Evolutionary conservation across 495 filamentous ascomycete genomes (phyloP).

Genomic region (Podospora fimiseda): DNA sequence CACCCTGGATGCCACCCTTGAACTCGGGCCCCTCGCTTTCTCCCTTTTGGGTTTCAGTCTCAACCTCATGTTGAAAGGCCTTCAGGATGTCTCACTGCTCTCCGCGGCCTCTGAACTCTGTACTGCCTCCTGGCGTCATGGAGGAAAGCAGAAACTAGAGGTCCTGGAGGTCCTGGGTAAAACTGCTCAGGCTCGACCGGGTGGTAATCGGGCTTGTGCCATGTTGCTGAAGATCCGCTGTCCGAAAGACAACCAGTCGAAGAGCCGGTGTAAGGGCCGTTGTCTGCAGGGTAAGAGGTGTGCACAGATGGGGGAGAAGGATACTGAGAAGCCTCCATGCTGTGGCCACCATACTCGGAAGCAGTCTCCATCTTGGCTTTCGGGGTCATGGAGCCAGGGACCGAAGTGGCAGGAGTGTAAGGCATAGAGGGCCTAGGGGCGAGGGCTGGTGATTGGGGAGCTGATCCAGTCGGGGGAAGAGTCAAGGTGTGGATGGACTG

Average conservation of each 20-base stretch:
- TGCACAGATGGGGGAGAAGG: constrained; percentile 42
- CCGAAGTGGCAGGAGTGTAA: constrained; percentile 33
- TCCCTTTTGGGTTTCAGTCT: too few species aligned
- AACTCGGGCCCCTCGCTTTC: too few species aligned
- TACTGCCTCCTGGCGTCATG: constrained; percentile 31
- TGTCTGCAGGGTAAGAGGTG: constrained; percentile 34
- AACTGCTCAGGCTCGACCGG: constrained; percentile 35
- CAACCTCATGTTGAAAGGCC: too few species aligned
- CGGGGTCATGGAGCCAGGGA: constrained; percentile 31
- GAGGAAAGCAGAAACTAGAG: constrained; percentile 21
- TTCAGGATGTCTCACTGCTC: too few species aligned
- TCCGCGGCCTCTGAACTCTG: constrained; percentile 35
- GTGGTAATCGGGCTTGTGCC: constrained; percentile 45
- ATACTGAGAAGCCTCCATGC: constrained; percentile 40
- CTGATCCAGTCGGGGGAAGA: constrained; percentile 33
- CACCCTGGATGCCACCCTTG: too few species aligned
- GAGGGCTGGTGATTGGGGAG: constrained; percentile 38
- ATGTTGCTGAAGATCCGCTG: constrained; percentile 36
- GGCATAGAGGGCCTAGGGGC: constrained; percentile 30
- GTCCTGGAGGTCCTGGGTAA: constrained; percentile 27
- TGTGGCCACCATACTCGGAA: constrained; percentile 31
- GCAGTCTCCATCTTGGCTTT: constrained; percentile 47
- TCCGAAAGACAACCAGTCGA: constrained; percentile 44
- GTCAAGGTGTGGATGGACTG: constrained; percentile 36
- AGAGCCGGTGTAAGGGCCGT: constrained; percentile 30